Conservation (phyloP, 2,329 filamentous ascomycete genomes). For the Cladosporium cucumerinum region DNA sequence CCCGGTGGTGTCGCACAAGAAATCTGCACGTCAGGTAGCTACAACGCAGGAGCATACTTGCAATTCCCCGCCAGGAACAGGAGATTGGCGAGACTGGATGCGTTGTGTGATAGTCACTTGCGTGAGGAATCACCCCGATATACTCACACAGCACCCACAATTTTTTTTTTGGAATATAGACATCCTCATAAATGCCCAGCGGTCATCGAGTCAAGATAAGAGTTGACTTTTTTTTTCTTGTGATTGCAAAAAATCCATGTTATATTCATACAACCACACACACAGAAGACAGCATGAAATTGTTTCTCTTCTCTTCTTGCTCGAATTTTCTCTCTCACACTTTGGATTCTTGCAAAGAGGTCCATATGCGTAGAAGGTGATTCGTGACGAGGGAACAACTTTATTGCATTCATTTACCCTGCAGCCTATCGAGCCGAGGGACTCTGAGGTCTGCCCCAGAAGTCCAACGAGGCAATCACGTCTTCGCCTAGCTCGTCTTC, state of each 20-base stretch:
- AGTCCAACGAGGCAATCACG: constrained; percentile 90
- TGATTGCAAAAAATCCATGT: constrained; percentile 1
- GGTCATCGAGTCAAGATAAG: not conserved
- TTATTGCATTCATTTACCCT: not conserved
- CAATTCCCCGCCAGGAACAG: too few relatives aligned
- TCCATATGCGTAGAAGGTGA: too few relatives aligned
- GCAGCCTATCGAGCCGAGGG: not conserved
- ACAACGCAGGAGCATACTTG: too few relatives aligned
- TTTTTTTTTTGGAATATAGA: too few relatives aligned
- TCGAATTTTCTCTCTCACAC: not conserved
- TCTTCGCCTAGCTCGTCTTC: constrained; percentile 94
- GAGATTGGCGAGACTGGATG: too few relatives aligned
- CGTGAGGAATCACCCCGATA: too few relatives aligned
- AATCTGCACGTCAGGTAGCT: too few relatives aligned
- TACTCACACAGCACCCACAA: too few relatives aligned
- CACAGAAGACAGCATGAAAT: not conserved
- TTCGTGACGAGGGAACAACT: too few relatives aligned
- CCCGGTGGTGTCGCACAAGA: too few relatives aligned
- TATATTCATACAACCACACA: constrained; percentile 14
- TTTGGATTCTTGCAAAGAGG: not conserved
- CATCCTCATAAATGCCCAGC: too few relatives aligned
- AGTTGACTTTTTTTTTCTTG: not conserved
- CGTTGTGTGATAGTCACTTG: too few relatives aligned
- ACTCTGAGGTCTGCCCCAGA: constrained; percentile 61
- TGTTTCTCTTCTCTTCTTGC: not conserved